Base-by-base conservation (phyloP, 108 stramenopile genomes). In the Ochromonas danica region DNA sequence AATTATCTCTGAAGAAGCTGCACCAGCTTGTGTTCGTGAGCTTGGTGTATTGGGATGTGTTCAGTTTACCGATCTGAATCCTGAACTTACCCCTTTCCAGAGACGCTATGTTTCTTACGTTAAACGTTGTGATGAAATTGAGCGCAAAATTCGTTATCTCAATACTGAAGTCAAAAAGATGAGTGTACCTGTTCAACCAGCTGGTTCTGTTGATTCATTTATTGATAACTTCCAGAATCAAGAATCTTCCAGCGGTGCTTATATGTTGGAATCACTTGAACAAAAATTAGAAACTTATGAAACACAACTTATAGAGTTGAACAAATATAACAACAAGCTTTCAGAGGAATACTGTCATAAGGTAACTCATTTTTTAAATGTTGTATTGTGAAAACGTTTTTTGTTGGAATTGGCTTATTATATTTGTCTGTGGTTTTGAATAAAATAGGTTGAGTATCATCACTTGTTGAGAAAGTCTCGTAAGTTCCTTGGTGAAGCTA, bases 41-140 rank as follows among this genome's bases (percentile, higher is more conserved):
- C 90, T 98, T 1, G 97, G 96, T 38, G 91, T 85, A 72, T 78
- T 96, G 22, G 93, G 95, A 27, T 93, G 90, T 6, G 93, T 97
- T 70, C 95, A 96, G 70, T 96, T 97, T 89, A 96, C 96, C 1
- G 96, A 97, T 80, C 84, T 97, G 79, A 97, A 97, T 83, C 94
- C 95, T 39, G 95, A 98, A 43, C 89, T 95, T 80, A 97, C 96
- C 45, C 93, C 95, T 39, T 98, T 98, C 88, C 97, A 98, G 81
- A 94, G 96, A 63, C 94, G 97, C 61, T 98, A 95, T 82, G 95
- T 98, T 43, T 86, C 90, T 31, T 96, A 93, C 84, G 94, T 98
- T 77, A 94, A 95, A 78, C 94, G 97, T 31, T 96, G 96, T 81
- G 97, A 98, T 82, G 96, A 97, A 80, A 86, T 98, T 57, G 97